Percentiles rank a stretch among this genome's conserved stretches.
These are phyloP conservation scores for Arachis hypogaea DNA, from an alignment of 306 rosid species.

Conservation along the genomic window DNA sequence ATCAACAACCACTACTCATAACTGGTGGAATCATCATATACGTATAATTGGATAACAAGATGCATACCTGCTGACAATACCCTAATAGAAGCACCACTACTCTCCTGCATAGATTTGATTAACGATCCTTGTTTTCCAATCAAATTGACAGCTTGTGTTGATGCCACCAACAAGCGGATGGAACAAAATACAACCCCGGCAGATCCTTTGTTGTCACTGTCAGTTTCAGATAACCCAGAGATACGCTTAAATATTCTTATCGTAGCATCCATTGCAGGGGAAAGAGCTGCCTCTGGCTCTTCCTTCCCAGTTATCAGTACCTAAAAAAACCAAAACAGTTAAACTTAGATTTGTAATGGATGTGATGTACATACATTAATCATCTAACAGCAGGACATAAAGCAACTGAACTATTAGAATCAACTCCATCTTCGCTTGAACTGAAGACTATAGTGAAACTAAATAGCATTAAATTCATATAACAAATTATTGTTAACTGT, in stretches of 20 bases:
- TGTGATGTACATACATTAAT: neutral
- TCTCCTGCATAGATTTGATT: conserved; percentile 87
- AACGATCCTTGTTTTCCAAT: conserved; percentile 90
- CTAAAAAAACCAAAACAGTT: conserved; percentile 42
- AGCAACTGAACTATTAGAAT: neutral
- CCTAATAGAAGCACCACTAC: conserved; percentile 67
- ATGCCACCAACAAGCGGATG: conserved; percentile 74
- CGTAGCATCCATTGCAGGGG: conserved; percentile 92
- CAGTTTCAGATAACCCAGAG: conserved; percentile 73
- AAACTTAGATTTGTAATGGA: neutral
- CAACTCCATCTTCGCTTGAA: neutral
- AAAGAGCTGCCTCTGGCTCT: conserved; percentile 67
- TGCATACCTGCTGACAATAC: conserved; percentile 80
- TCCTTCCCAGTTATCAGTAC: conserved; percentile 85
- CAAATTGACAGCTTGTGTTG: conserved; percentile 87
- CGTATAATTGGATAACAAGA: conserved; percentile 29
- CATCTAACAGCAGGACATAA: conserved; percentile 16
- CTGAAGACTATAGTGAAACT: conserved; percentile 5
- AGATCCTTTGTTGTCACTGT: conserved; percentile 52
- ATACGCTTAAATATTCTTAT: conserved; percentile 78
- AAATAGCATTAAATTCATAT: conserved; percentile 9
- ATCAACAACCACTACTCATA: conserved; percentile 12
- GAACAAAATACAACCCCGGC: conserved; percentile 65
- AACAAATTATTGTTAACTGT: neutral
- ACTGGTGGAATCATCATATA: neutral